Conservation (phyloP, 352 stramenopile species). For the Phytopythium delawarense region DNA sequence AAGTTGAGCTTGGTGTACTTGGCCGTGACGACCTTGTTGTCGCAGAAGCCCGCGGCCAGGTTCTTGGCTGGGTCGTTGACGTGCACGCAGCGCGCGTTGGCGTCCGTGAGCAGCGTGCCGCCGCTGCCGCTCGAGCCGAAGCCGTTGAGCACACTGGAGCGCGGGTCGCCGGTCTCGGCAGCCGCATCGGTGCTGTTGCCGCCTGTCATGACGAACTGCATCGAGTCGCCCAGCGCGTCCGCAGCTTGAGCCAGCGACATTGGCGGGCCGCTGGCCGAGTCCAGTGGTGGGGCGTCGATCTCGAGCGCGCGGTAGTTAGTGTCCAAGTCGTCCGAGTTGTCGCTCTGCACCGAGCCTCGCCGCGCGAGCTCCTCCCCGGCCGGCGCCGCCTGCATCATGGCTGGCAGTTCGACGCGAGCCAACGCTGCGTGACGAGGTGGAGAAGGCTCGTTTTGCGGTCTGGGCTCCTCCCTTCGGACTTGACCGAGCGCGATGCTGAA, state of each 20-base stretch:
- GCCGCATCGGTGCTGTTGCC: background rate
- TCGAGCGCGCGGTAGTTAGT: slow-evolving; percentile 42
- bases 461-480: background rate
- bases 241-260: background rate
- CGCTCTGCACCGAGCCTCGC: slow-evolving; percentile 31
- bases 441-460: background rate
- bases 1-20: slow-evolving; percentile 90
- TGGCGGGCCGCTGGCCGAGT: background rate
- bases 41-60: slow-evolving; percentile 45
- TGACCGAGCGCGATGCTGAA: slow-evolving; percentile 1
- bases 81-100: slow-evolving; percentile 61
- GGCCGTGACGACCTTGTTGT: slow-evolving; percentile 80
- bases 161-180: background rate
- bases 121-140: slow-evolving; percentile 6
- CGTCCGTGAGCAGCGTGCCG: slow-evolving; percentile 26
- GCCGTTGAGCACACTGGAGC: background rate
- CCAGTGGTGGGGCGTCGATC: slow-evolving; percentile 25
- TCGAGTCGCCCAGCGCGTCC: background rate
- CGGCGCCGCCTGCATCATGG: slow-evolving; percentile 4
- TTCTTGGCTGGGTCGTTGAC: slow-evolving; percentile 68
- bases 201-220: background rate
- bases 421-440: background rate
- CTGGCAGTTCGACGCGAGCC: background rate
- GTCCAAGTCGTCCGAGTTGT: slow-evolving; percentile 34
- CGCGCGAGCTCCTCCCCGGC: slow-evolving; percentile 7